Base-by-base conservation (phyloP, 345 rosid genomes). In the Nephelium lappaceum region DNA sequence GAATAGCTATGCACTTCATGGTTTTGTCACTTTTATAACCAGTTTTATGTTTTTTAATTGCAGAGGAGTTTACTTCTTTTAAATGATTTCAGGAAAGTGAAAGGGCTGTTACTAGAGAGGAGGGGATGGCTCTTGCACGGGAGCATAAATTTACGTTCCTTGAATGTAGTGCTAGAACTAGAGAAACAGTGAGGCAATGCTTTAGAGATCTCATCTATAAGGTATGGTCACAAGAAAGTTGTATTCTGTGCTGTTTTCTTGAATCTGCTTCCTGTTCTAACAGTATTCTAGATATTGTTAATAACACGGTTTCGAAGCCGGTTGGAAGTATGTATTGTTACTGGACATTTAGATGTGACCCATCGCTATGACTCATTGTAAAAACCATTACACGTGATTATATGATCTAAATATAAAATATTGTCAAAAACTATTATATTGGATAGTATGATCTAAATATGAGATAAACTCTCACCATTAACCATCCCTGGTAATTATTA, bases 91-190 rank as follows among this genome's bases (percentile, higher is more conserved):
- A 93, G 98, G 99, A 91, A 38, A 77, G 90, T 72, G 97, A 88
- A 74, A 93, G 99, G 80, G 89, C 76, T 69, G 99, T 92, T 63
- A 90, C 91, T 68, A 87, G 84, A 82, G 97, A 96, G 77, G 98
- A 96, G 84, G 99, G 99, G 38, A 86, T 87, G 86, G 87, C 86
- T 80, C 91, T 96, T 41, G 99, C 98, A 0, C 81, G 69, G 80
- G 86, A 88, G 78, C 93, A 81, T 76, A 92, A 86, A 74, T 96
- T 93, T 79, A 79, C 81, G 25, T 96, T 92, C 87, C 88, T 90
- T 49, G 98, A 96, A 82, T 92, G 98, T 79, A 96, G 98, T 51
- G 95, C 97, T 70, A 92, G 80, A 88, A 90, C 91, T 61, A 72
- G 89, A 77, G 93, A 84, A 87, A 89, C 85, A 49, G 95, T 95